These are phyloP conservation scores for Hygrophoropsis aurantiaca DNA, from an alignment of 768 basidiomycete species.

Conservation along the genomic window DNA sequence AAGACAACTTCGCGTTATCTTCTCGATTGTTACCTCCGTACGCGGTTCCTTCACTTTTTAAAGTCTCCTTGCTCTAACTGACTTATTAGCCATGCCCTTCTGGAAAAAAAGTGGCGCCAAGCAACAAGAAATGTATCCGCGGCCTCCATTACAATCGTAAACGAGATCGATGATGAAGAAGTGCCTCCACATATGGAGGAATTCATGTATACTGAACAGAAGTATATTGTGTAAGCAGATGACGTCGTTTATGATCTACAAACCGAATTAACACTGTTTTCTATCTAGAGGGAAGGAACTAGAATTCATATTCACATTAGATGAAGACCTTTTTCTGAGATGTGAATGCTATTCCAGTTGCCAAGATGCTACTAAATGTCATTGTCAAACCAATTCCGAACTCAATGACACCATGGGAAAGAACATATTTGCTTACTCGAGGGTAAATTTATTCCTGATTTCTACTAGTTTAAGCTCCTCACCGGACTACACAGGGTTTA, in stretches of 20 bases:
- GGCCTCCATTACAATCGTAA: conserved; percentile 32
- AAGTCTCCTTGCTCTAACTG: conserved; percentile 4
- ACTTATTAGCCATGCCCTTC: conserved; percentile 18
- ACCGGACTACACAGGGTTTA: conserved; percentile 38
- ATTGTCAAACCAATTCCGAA: conserved; percentile 49
- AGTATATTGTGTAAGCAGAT: conserved; percentile 47
- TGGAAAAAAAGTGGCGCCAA: conserved; percentile 31
- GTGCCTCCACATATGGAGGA: conserved; percentile 40
- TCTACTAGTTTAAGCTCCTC: conserved; percentile 1
- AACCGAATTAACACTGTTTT: conserved; percentile 4
- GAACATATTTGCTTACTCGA: conserved; percentile 44
- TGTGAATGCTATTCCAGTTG: conserved; percentile 45
- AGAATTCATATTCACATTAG: conserved; percentile 15
- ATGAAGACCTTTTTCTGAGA: conserved; percentile 35
- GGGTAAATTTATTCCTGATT: conserved; percentile 23
- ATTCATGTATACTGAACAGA: conserved; percentile 55
- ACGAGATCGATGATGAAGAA: conserved; percentile 33
- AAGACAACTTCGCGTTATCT: conserved; percentile 12
- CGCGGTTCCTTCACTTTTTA: neutral
- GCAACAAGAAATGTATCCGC: conserved; percentile 25
- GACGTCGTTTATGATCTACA: neutral
- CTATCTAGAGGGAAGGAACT: conserved; percentile 13
- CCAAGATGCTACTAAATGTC: conserved; percentile 34
- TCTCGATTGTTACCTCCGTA: conserved; percentile 16
- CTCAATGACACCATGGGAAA: conserved; percentile 27